Evolutionary conservation across 2,329 filamentous ascomycete genomes (phyloP).

Genomic region (Cladophialophora psammophila): DNA sequence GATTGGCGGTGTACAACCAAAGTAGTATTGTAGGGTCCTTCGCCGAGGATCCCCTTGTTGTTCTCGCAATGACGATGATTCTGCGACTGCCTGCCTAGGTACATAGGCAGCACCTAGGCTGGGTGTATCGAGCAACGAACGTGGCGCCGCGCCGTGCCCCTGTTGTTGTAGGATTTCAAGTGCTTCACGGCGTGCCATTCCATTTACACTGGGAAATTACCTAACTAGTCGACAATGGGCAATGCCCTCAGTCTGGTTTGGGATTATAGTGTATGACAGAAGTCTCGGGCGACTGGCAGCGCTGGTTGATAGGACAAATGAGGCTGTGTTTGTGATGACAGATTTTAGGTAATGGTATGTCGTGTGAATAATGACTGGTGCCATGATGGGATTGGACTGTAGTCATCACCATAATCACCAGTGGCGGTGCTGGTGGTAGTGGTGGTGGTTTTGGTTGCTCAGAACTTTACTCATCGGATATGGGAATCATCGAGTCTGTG

Average conservation of each 20-base stretch:
- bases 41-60: neutral
- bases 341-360: neutral
- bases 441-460: no score
- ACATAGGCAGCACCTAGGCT: neutral
- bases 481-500: no score
- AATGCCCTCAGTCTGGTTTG: neutral
- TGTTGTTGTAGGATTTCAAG: neutral
- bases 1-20: no score
- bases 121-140: neutral
- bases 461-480: no score
- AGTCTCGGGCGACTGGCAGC: no score
- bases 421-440: no score
- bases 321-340: neutral
- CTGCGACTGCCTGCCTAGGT: neutral
- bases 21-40: no score
- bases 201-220: neutral
- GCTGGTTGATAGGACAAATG: no score
- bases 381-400: no score
- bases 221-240: neutral
- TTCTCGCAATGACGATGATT: neutral
- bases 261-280: neutral
- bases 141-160: neutral
- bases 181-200: neutral
- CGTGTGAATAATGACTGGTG: no score
- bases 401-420: no score